Evolutionary conservation across 2,329 filamentous ascomycete species (phyloP), one percentile per base, ranked within the genome.

Genomic region (Pezicula carpinea): DNA sequence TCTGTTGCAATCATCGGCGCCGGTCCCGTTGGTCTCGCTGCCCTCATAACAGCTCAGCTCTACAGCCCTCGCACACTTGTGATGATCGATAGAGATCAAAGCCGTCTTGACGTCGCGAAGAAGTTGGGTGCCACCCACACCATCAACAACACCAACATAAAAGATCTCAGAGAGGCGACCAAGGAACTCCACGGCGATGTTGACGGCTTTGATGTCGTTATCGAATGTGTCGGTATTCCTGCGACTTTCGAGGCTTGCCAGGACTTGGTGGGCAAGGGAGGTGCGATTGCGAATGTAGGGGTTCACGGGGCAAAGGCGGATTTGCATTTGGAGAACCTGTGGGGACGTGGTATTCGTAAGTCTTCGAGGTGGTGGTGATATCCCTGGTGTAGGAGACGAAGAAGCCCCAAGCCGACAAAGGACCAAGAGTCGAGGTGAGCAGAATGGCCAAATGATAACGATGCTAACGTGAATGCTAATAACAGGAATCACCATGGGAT

Each of bases 151-250:
- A 22, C 63, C 66, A 0, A 58, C 66, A 4, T 60, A 66, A 10
- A 54, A 54, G 5, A 63, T 75, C 33, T 35, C n/a, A 35, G 17
- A 35, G 33, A 35, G 63, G 53, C 60, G 58, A 1, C 51, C 75
- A 46, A 76, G 33, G 7, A 7, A n/a, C 17, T 10, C 74, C 0
- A 69, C 69, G 11, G 71, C 67, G 2, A 64, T 69, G 46, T 35
- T 15, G 33, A 35, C n/a, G 77, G 76, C 0, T 79, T 73, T 50
- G 76, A 82, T 46, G 65, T 73, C 0, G 77, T 81, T 1, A 76
- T 80, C 40, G 77, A 81, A 57, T 76, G 75, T 0, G 79, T 80
- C 0, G 77, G 77, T 1, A 66, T 75, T 6, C 73, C 74, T 0
- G 67, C 66, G 0, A 78, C 74, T 0, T 79, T 80, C 53, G 65